Conservation (phyloP, 2,329 filamentous ascomycete genomes). For the Talaromyces albobiverticillius region DNA sequence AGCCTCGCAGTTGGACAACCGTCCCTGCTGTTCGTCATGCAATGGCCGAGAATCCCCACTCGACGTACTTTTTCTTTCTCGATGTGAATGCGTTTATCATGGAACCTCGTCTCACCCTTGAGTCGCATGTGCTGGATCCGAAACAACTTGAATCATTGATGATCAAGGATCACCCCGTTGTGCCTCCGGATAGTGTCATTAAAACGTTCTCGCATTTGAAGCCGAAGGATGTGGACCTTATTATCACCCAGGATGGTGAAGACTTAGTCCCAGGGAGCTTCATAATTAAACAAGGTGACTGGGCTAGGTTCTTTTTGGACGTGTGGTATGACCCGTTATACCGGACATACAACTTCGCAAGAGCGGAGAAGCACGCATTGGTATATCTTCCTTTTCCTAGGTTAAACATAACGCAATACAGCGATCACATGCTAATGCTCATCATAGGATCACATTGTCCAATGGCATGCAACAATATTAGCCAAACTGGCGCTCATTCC, state of each 20-base stretch:
- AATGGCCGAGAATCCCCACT: slow-evolving; percentile 73
- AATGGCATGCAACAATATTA: slow-evolving; percentile 96
- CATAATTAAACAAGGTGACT: slow-evolving; percentile 77
- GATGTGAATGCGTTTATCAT: slow-evolving; percentile 85
- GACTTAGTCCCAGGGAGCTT: slow-evolving; percentile 77
- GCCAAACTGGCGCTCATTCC: slow-evolving; percentile 88
- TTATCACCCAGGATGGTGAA: slow-evolving; percentile 79
- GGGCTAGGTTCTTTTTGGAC: slow-evolving; percentile 89
- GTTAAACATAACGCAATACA: not conserved
- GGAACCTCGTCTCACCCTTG: slow-evolving; percentile 69
- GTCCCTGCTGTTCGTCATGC: slow-evolving; percentile 87
- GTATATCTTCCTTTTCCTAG: slow-evolving; percentile 45
- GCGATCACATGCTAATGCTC: not conserved
- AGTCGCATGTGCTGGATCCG: slow-evolving; percentile 67
- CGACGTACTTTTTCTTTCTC: slow-evolving; percentile 81
- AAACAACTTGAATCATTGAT: slow-evolving; percentile 71
- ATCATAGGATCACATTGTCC: slow-evolving; percentile 74
- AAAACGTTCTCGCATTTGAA: slow-evolving; percentile 85
- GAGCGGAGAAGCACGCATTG: slow-evolving; percentile 86
- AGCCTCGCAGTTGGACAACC: slow-evolving; percentile 55
- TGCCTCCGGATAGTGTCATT: slow-evolving; percentile 95
- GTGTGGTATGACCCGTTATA: slow-evolving; percentile 96
- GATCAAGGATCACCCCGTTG: slow-evolving; percentile 80
- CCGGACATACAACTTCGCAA: slow-evolving; percentile 92
- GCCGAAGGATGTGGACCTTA: slow-evolving; percentile 72